Evolutionary conservation across 305 asterid species (phyloP).

Genomic region (Nicotiana rustica): DNA sequence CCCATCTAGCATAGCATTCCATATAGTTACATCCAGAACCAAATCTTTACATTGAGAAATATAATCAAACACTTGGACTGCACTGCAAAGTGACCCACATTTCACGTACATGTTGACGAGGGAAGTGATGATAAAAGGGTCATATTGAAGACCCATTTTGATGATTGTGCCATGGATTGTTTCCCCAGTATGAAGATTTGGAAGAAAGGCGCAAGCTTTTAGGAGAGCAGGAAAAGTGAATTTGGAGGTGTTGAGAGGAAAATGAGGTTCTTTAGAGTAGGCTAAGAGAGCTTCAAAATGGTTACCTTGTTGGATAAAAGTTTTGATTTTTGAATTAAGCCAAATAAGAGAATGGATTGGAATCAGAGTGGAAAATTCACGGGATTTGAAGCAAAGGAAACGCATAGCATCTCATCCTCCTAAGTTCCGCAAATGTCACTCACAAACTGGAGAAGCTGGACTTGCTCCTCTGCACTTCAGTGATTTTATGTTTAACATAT

Average conservation of each 20-base stretch:
- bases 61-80: conserved; percentile 70
- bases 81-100: conserved; percentile 58
- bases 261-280: conserved; percentile 55
- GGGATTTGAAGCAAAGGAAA: conserved; percentile 41
- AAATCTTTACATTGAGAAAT: conserved; percentile 49
- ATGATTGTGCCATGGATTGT: conserved; percentile 63
- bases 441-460: background rate
- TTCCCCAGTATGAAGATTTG: conserved; percentile 57
- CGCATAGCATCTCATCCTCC: conserved; percentile 46
- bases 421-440: background rate
- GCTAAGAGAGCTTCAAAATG: conserved; percentile 62
- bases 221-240: conserved; percentile 82
- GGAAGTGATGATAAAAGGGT: conserved; percentile 70
- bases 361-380: conserved; percentile 43
- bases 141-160: conserved; percentile 64
- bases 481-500: no score
- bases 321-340: conserved; percentile 50
- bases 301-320: conserved; percentile 57
- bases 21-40: conserved; percentile 65
- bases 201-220: conserved; percentile 72
- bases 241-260: conserved; percentile 49
- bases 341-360: conserved; percentile 40
- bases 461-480: background rate
- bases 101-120: conserved; percentile 70
- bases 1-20: conserved; percentile 88